phyloP scores from a whole-genome alignment of 140 eudicot species.

The Bidens hawaiensis region DNA sequence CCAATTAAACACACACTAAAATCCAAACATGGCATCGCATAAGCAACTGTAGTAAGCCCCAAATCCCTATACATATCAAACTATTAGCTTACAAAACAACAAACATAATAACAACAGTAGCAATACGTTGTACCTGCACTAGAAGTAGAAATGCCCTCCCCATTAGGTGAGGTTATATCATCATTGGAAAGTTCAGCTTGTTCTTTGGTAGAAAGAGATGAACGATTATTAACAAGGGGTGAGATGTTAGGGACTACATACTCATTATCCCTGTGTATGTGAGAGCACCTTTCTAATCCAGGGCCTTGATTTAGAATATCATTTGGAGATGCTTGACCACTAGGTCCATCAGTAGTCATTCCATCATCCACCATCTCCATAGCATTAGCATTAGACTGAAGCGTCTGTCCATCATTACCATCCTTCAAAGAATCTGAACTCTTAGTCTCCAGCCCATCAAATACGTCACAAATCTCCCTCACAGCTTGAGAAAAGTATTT shows the following conservation, averaged over 20 bases:
- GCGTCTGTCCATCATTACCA: conserved; percentile 36
- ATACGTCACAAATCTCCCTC: conserved; percentile 75
- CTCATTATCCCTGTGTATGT: conserved; percentile 29
- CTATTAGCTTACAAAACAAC: conserved; percentile 11
- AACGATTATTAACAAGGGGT: conserved; percentile 18
- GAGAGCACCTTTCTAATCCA: conserved; percentile 54
- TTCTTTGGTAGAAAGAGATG: conserved; percentile 25
- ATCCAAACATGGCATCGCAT: conserved; percentile 19
- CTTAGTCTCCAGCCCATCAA: conserved; percentile 46
- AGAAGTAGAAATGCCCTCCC: conserved; percentile 25
- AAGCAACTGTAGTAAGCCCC: conserved; percentile 26
- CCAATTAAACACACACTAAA: conserved; percentile 10
- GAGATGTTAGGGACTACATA: conserved; percentile 31
- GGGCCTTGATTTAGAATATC: conserved; percentile 30
- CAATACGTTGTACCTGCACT: conserved; percentile 30
- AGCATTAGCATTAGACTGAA: conserved; percentile 40
- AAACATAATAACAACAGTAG: background rate
- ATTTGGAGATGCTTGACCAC: conserved; percentile 34
- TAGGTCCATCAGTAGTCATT: conserved; percentile 29
- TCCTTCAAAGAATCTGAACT: conserved; percentile 40
- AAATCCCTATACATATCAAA: conserved; percentile 17
- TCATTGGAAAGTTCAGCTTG: conserved; percentile 27
- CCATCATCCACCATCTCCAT: conserved; percentile 45
- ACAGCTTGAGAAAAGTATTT: conserved; percentile 77
- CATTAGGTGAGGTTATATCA: conserved; percentile 16